Evolutionary conservation across 2,329 filamentous ascomycete genomes (phyloP).

Genomic region (Diaporthe sp.): DNA sequence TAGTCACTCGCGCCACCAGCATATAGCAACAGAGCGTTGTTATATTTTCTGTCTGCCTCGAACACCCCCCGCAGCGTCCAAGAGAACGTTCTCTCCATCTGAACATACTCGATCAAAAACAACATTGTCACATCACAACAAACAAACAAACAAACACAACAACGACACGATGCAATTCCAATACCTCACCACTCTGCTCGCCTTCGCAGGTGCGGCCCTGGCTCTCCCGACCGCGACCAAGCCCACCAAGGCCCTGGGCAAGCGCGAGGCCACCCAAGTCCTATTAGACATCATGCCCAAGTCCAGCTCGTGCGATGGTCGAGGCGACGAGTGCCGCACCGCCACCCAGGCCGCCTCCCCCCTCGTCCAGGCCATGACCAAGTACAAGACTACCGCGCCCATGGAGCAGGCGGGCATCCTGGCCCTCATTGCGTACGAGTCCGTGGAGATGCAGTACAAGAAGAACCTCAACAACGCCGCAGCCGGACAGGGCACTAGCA

Average conservation of each 20-base stretch:
- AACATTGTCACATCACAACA: neutral
- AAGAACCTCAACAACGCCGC: conserved; percentile 69
- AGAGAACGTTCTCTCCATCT: neutral
- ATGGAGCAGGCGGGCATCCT: conserved; percentile 79
- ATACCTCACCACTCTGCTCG: conserved; percentile 45
- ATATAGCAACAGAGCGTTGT: neutral
- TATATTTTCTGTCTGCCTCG: conserved; percentile 6
- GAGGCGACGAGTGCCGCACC: conserved; percentile 73
- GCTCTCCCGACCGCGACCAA: conserved; percentile 43
- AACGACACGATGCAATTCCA: conserved; percentile 49
- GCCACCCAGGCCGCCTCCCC: conserved; percentile 71
- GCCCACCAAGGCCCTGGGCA: conserved; percentile 36
- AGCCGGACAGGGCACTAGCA: conserved; percentile 72
- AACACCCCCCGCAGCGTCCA: neutral
- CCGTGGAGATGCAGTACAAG: conserved; percentile 78
- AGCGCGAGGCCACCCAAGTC: conserved; percentile 51
- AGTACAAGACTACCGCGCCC: conserved; percentile 67
- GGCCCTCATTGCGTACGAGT: conserved; percentile 80
- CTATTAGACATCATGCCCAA: conserved; percentile 70
- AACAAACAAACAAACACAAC: neutral
- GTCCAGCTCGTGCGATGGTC: conserved; percentile 67
- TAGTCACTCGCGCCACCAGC: neutral
- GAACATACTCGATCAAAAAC: neutral
- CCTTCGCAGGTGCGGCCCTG: conserved; percentile 47
- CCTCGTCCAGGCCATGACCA: conserved; percentile 68